phyloP scores from a whole-genome alignment of 2,329 filamentous ascomycete genomes.

The Colletotrichum salicis region DNA sequence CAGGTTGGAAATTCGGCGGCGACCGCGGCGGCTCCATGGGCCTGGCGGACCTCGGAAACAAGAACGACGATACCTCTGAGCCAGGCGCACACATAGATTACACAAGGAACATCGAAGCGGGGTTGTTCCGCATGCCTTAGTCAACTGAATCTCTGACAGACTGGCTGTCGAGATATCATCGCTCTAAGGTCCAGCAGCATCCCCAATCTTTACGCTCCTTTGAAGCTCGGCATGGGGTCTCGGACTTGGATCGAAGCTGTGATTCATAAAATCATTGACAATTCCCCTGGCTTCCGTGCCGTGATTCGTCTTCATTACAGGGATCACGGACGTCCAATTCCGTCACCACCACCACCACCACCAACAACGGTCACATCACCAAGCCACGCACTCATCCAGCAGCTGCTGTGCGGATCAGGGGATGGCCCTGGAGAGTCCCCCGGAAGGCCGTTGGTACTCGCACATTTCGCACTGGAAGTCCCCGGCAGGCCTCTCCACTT shows the following conservation, averaged over 20 bases:
- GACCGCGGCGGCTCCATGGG: slow-evolving; percentile 1
- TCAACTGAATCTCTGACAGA: slow-evolving; percentile 22
- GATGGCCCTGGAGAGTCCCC: slow-evolving; percentile 2
- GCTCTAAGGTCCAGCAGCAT: slow-evolving; percentile 3
- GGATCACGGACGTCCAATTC: slow-evolving; percentile 5
- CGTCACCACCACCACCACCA: neutral
- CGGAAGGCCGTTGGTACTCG: slow-evolving; percentile 12
- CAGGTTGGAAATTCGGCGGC: neutral
- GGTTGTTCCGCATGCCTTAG: neutral
- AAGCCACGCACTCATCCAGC: slow-evolving; percentile 5
- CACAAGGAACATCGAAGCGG: slow-evolving; percentile 10
- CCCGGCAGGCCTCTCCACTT: slow-evolving; percentile 31
- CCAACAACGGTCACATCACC: neutral
- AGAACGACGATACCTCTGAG: neutral
- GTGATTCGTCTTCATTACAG: neutral
- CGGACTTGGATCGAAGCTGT: slow-evolving; percentile 2
- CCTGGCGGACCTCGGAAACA: slow-evolving; percentile 5
- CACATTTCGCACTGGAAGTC: slow-evolving; percentile 4
- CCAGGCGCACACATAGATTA: neutral
- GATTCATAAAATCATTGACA: slow-evolving; percentile 19
- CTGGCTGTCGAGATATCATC: slow-evolving; percentile 1
- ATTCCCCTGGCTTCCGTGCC: slow-evolving; percentile 2
- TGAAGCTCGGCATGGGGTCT: neutral
- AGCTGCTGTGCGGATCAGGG: slow-evolving; percentile 9
- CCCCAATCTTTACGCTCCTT: slow-evolving; percentile 6